These are phyloP conservation scores for Euphorbia peplus DNA, from an alignment of 345 rosid species.

Conservation along the genomic window DNA sequence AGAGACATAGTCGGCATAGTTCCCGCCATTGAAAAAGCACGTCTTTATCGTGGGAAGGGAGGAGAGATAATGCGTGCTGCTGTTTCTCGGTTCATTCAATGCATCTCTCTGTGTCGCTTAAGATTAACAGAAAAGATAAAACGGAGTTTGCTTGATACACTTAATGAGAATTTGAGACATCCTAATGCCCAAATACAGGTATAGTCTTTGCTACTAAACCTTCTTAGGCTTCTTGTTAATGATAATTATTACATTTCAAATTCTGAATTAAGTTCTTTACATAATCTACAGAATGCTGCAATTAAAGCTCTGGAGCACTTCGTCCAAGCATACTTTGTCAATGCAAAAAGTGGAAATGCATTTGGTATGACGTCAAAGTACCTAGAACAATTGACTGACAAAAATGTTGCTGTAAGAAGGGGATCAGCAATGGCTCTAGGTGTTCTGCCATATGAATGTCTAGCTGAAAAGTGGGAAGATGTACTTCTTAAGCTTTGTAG, in stretches of 20 bases:
- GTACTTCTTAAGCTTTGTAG: slow-evolving; percentile 65
- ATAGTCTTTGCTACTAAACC: slow-evolving; percentile 18
- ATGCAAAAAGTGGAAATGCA: slow-evolving; percentile 32
- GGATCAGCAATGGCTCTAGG: slow-evolving; percentile 87
- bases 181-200: slow-evolving; percentile 98
- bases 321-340: slow-evolving; percentile 48
- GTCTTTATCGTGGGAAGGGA: slow-evolving; percentile 97
- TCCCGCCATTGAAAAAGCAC: slow-evolving; percentile 92
- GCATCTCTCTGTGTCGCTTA: slow-evolving; percentile 62
- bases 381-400: slow-evolving; percentile 61
- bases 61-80: slow-evolving; percentile 99
- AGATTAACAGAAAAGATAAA: slow-evolving; percentile 64
- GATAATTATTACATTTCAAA: slow-evolving; percentile 3
- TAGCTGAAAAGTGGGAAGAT: slow-evolving; percentile 63
- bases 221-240: neutral
- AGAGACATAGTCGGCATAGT: slow-evolving; percentile 68
- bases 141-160: slow-evolving; percentile 61
- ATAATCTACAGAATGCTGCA: slow-evolving; percentile 58
- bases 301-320: slow-evolving; percentile 71
- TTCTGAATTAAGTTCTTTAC: neutral
- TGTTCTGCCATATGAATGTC: slow-evolving; percentile 65
- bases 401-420: slow-evolving; percentile 88
- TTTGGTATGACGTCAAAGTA: slow-evolving; percentile 51
- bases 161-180: slow-evolving; percentile 84
- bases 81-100: slow-evolving; percentile 86